Evolutionary conservation across 192 early-diverging fungal species (phyloP).

Genomic region (Nowakowskiella sp.): DNA sequence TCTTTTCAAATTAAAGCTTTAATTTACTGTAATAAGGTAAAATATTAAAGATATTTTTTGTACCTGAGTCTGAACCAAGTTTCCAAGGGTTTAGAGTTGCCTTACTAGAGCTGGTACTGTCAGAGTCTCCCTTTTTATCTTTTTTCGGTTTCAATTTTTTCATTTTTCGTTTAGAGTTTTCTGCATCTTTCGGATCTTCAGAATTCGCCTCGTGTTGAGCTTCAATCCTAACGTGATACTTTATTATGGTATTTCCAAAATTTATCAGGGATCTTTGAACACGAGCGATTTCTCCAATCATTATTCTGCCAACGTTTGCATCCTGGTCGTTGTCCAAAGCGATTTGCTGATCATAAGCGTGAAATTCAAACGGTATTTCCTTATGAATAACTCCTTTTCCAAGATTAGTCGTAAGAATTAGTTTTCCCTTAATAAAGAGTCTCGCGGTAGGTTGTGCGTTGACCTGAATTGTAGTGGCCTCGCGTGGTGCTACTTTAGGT

Average conservation of each 20-base stretch:
- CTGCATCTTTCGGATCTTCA: too few relatives aligned
- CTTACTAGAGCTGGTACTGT: constrained; percentile 3
- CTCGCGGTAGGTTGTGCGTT: background rate
- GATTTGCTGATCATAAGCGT: constrained; percentile 38
- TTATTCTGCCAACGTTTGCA: constrained; percentile 40
- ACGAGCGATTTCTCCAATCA: constrained; percentile 35
- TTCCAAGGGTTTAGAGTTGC: constrained; percentile 8
- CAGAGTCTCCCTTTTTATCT: constrained; percentile 12
- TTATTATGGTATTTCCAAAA: constrained; percentile 32
- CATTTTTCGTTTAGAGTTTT: constrained; percentile 13
- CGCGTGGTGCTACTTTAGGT: background rate
- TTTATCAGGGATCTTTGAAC: constrained; percentile 32
- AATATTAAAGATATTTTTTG: background rate
- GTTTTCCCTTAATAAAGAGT: constrained; percentile 12
- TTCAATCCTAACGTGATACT: constrained; percentile 39
- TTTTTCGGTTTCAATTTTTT: constrained; percentile 11
- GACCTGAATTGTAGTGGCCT: constrained; percentile 1
- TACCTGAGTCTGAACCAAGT: constrained; percentile 3
- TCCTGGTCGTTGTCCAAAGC: constrained; percentile 35
- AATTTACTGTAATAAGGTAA: background rate
- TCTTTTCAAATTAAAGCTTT: background rate
- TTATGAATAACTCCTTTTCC: constrained; percentile 20
- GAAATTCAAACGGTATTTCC: constrained; percentile 32
- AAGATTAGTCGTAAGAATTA: constrained; percentile 32
- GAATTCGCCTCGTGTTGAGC: too few relatives aligned